A percentile compares a stretch with the other conserved stretches of the same genome.
phyloP scores from a whole-genome alignment of 2,329 filamentous ascomycete species.

The Tricladium varicosporioides region DNA sequence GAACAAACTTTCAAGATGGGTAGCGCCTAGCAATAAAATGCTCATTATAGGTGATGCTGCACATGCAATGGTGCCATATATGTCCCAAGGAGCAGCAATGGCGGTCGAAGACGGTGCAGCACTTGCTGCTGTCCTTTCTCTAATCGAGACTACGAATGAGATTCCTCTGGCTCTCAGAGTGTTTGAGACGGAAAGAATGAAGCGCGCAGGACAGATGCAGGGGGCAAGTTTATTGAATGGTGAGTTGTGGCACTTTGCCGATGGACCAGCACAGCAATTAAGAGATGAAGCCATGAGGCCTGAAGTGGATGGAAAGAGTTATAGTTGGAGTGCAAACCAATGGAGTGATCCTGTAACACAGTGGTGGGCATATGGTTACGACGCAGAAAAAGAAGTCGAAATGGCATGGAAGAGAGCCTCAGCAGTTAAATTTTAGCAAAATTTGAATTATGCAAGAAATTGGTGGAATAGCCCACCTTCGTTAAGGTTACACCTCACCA shows the following conservation, averaged over 20 bases:
- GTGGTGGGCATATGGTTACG: conserved; percentile 41
- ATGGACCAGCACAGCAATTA: conserved; percentile 13
- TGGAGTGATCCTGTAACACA: conserved; percentile 41
- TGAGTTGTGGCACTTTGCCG: conserved; percentile 18
- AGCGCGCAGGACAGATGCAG: conserved; percentile 37
- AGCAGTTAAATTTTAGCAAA: neutral
- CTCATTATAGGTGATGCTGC: conserved; percentile 46
- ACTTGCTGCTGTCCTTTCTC: conserved; percentile 47
- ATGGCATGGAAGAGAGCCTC: conserved; percentile 11
- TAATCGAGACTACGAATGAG: conserved; percentile 47
- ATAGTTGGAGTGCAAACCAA: conserved; percentile 39
- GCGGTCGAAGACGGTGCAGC: conserved; percentile 63
- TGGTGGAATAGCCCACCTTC: no score
- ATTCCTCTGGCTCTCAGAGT: conserved; percentile 43
- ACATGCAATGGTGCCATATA: conserved; percentile 47
- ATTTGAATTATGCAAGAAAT: no score
- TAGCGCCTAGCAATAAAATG: conserved; percentile 23
- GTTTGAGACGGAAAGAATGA: conserved; percentile 55
- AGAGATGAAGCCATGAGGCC: conserved; percentile 35
- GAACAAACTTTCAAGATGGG: conserved; percentile 8
- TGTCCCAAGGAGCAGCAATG: conserved; percentile 63
- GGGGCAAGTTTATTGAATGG: conserved; percentile 11
- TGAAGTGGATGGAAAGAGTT: conserved; percentile 37
- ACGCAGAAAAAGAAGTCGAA: conserved; percentile 33
- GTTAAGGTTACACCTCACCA: no score